Conservation (phyloP, 108 stramenopile genomes). For the Skeletonema marinoi region DNA sequence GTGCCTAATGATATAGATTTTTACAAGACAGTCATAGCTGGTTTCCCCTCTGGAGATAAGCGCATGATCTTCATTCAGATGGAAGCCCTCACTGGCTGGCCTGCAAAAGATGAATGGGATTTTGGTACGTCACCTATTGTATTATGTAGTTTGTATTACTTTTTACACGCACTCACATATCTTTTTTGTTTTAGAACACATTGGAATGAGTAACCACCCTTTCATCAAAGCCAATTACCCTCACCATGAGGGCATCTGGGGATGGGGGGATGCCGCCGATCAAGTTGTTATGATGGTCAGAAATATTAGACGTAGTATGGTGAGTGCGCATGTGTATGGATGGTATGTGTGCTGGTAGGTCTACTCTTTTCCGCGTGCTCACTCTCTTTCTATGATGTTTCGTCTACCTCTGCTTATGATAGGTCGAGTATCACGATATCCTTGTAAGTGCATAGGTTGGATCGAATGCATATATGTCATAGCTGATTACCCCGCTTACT, state of each 20-base stretch:
- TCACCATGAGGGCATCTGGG: conserved; percentile 52
- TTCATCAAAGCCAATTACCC: conserved; percentile 58
- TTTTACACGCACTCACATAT: no score
- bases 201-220: conserved; percentile 42
- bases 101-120: conserved; percentile 47
- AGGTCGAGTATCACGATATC: conserved; percentile 45
- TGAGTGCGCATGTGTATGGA: background rate
- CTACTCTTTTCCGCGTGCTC: background rate
- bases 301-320: conserved; percentile 24
- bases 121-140: background rate
- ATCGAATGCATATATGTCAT: background rate
- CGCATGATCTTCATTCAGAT: conserved; percentile 49
- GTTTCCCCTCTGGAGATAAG: conserved; percentile 50
- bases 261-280: conserved; percentile 37
- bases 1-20: conserved; percentile 34
- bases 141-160: no score
- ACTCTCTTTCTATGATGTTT: background rate
- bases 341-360: background rate
- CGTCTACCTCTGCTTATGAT: background rate
- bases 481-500: background rate
- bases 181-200: background rate
- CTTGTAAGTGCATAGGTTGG: conserved; percentile 21
- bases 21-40: conserved; percentile 47
- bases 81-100: conserved; percentile 53
- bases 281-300: conserved; percentile 38